Percentiles rank a stretch among this genome's conserved stretches.
These are phyloP conservation scores for Suhomyces kunorum DNA, from an alignment of 1,139 yeast genomes.

Conservation along the genomic window DNA sequence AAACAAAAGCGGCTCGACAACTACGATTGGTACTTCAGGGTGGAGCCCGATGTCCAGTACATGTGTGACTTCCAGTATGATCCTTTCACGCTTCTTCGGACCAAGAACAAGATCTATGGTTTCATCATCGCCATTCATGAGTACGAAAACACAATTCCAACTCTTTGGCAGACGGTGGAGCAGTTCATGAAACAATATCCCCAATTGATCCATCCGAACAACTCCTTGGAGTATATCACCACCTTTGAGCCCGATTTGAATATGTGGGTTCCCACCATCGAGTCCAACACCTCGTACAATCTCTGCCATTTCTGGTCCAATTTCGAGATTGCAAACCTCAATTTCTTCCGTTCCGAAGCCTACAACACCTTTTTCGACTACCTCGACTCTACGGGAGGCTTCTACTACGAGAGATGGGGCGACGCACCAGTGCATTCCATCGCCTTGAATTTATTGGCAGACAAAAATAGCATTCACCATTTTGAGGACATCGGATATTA, in stretches of 20 bases:
- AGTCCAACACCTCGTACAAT: conserved; percentile 62
- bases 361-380: conserved; percentile 70
- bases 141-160: conserved; percentile 56
- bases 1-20: conserved; percentile 40
- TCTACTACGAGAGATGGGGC: conserved; percentile 95
- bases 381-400: conserved; percentile 76
- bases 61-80: conserved; percentile 53
- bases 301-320: conserved; percentile 96
- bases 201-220: conserved; percentile 64
- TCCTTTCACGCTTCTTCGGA: conserved; percentile 41
- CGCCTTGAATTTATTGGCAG: conserved; percentile 67
- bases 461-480: conserved; percentile 71
- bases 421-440: conserved; percentile 96
- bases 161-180: conserved; percentile 77
- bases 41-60: conserved; percentile 50
- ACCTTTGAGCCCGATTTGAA: conserved; percentile 51
- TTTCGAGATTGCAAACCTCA: conserved; percentile 81
- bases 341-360: conserved; percentile 73
- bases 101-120: conserved; percentile 42
- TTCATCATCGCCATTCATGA: conserved; percentile 48
- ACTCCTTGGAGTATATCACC: conserved; percentile 68
- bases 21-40: conserved; percentile 49
- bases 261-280: conserved; percentile 18
- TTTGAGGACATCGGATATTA: conserved; percentile 89
- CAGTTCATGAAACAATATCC: conserved; percentile 63